Evolutionary conservation across 768 basidiomycete species (phyloP), one percentile per base, ranked within the genome.

Genomic region (Clathrus columnatus): DNA sequence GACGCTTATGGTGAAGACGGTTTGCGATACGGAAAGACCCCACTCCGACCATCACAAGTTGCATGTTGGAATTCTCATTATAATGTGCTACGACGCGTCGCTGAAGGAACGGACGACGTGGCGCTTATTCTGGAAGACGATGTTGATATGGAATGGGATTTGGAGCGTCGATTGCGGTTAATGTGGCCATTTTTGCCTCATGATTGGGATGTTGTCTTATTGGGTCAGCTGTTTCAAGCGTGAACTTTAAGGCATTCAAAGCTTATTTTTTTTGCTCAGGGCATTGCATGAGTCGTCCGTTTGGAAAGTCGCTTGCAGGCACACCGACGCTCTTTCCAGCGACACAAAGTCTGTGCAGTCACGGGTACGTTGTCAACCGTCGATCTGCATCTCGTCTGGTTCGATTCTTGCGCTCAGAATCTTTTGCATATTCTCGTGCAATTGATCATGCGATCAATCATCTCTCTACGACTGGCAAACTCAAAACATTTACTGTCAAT

Each of bases 391-490:
- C 76, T 5, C 75, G 78, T n/a, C 70, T 88, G 17, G 68, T 83
- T 1, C 71, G 73, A 14, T 76, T 85, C 61, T 72, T 88, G 21
- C 76, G 73, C 0, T 71, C 84, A 59, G 74, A 83, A 1, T 77
- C 75, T 0, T 89, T 89, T 62, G 85, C 87, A 0, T 88, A 86
- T 61, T 87, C 85, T 16, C 79, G 87, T 7, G 82, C 86, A 0
- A 75, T 89, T 51, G 88, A 90, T 62, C 84, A 86, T 59, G 87
- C 85, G 1, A 69, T 83, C 17, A 73, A 80, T 4, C 86, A 84
- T 84, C 74, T 90, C 14, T 69, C 87, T 10, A 67, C 73, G 60
- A 80, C 72, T 54, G 73, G 74, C 7, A 71, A 79, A 44, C 60
- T 89, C 44, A 76, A 73, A 51, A 73, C 78, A 43, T 89, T 76